Evolutionary conservation across 2,329 filamentous ascomycete genomes (phyloP), one percentile per base, ranked within the genome.

Genomic region (Pseudogymnoascus destructans): DNA sequence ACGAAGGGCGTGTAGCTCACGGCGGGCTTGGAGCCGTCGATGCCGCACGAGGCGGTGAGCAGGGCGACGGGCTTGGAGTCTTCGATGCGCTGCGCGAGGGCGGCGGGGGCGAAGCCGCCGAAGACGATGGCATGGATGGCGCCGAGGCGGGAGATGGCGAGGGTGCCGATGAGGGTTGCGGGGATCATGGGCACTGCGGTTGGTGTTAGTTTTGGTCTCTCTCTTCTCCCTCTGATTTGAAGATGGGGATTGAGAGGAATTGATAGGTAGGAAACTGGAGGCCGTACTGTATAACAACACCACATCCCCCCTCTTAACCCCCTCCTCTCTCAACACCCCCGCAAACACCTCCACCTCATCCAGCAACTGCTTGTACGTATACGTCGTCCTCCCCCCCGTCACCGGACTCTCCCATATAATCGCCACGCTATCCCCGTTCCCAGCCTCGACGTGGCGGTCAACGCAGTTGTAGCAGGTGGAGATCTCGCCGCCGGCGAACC

Each of bases 111-210:
- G 69, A 97, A 97, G 0, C 92, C 91, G 40, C 92, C 92, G 71
- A 96, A 96, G 3, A 97, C 92, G 3, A 95, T 89, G 3, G 88
- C 84, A 69, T 97, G 92, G 57, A 96, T 82, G 13, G 90, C 92
- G 9, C 91, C 92, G 0, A 96, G 76, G 8, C 90, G 82, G 61
- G 83, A 83, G 60, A 87, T 81, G 21, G 92, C 90, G 3, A 96
- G 80, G 63, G 93, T 89, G 8, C 87, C 91, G 61, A 95, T 82
- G n/a, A 95, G 70, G 1, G 90, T 87, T 0, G 89, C 85, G 0
- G 92, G 91, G 42, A 96, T 89, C 91, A 96, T 96, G 58, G 91
- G 91, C 91, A 96, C 86, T 89, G 62, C 21, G n/a, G 17, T 30
- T 2, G 57, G 46, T 8, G 21, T 17, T 54, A 30, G 42, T 30